Evolutionary conservation across 495 filamentous ascomycete genomes (phyloP), one percentile per base, ranked within the genome.

Genomic region (Xylaria nigripes): DNA sequence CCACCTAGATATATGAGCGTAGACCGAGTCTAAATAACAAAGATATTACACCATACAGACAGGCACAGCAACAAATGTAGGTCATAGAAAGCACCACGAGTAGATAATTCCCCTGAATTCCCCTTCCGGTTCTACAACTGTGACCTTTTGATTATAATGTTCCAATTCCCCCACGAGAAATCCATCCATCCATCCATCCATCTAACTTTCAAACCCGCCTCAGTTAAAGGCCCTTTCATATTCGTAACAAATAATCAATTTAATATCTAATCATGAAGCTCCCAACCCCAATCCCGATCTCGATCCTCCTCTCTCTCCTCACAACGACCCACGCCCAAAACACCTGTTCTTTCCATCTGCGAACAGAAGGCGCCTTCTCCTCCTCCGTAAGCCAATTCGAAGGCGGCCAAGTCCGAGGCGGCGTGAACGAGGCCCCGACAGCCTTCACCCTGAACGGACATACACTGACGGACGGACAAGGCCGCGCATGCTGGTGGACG

Each of bases 401-500:
- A 32, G 43, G 49, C 16, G 59, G 65, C 18, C 62, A 64, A 47
- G 54, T 55, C 0, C 53, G 52, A 1, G 53, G 54, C 8, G 59
- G 60, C 16, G n/a, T 48, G 15, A 9, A 50, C 23, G 60, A 55
- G 19, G 45, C 52, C 1, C 42, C 30, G 7, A 54, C 62, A 7
- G 43, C 43, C 24, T 65, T 68, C 61, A 52, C 55, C 13, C 1
- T 63, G 8, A 59, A 56, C 40, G 62, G 60, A 16, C 30, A 61
- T 42, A 63, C 54, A 2, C 49, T 68, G 13, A 56, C 59, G 3
- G 65, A 68, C 29, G 29, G 48, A 10, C 41, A 52, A 32, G 60
- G 62, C 25, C 51, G 62, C 6, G 60, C 52, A 16, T 68, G 65
- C 24, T 63, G 65, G 65, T 68, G 60, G 62, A 68, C 65, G 9